Base-by-base conservation (phyloP, 1,139 yeast genomes). In the Zygosaccharomyces sapae region DNA sequence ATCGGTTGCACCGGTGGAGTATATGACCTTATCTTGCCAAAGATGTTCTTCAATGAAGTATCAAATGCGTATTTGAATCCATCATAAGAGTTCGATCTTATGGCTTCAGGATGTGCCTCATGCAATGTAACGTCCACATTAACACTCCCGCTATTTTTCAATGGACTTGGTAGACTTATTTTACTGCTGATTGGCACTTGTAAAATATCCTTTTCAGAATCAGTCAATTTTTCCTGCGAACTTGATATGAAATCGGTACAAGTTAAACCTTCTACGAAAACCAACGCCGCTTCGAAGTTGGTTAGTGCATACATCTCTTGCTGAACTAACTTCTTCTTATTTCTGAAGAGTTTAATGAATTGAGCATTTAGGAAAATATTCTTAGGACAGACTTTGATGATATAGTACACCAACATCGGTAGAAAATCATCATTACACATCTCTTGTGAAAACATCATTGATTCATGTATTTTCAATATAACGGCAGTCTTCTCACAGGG, bases 221-320 rank as follows among this genome's bases (percentile, higher is more conserved):
- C 33, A 2, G 53, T 33, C 29, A 61, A 38, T 27, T 54, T 47
- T 8, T 47, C 52, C 35, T 50, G 53, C 18, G 53, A 40, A 19
- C 54, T 55, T 7, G 65, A 63, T 0, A 75, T 59, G 41, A 77
- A 61, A 46, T 76, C 73, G 22, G 67, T 70, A 5, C 72, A 50
- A 2, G 76, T 71, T 3, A 75, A 70, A 13, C 75, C 69, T 38
- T 75, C 75, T n/a, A 79, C 55, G 52, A 79, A 80, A 19, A 75
- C 73, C 16, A 81, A 65, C 2, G 84, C 78, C 1, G 88, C 88
- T 55, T 81, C 86, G 41, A 79, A 66, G 58, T 82, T 82, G 1
- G 87, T 82, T 41, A 81, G 61, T 43, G 81, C 80, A 59, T 80
- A 82, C 24, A 78, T 63, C 24, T 77, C 70, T 51, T 79, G 80